phyloP scores from a whole-genome alignment of 495 filamentous ascomycete species.

The Xanthoparmelia taractica region DNA sequence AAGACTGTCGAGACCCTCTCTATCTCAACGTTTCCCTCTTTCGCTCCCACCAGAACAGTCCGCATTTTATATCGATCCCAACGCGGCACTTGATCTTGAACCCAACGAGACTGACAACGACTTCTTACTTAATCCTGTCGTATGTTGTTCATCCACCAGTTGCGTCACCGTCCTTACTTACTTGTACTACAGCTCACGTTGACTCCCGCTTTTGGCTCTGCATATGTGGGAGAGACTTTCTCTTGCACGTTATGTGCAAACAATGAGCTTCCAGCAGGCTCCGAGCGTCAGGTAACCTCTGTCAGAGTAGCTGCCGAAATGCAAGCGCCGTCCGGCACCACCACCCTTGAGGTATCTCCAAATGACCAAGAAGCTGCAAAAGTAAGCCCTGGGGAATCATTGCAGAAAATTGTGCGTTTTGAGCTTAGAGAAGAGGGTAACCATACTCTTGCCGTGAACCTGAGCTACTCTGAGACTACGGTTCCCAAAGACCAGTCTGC shows the following conservation, averaged over 20 bases:
- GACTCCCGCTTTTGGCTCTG: conserved; percentile 83
- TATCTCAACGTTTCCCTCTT: conserved; percentile 51
- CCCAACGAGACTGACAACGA: conserved; percentile 39
- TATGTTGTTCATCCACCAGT: conserved; percentile 24
- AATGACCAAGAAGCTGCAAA: conserved; percentile 34
- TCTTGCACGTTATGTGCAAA: conserved; percentile 89
- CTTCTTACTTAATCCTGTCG: conserved; percentile 56
- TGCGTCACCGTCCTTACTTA: conserved; percentile 1
- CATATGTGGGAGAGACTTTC: conserved; percentile 94
- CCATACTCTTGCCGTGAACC: conserved; percentile 88
- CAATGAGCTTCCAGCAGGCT: conserved; percentile 58
- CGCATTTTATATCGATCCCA: conserved; percentile 41
- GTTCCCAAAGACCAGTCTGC: conserved; percentile 33
- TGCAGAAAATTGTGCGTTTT: conserved; percentile 78
- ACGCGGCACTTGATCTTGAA: conserved; percentile 48
- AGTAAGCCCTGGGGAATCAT: conserved; percentile 56
- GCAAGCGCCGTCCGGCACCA: conserved; percentile 71
- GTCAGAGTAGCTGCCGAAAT: conserved; percentile 85
- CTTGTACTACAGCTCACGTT: conserved; percentile 58
- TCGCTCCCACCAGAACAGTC: conserved; percentile 33
- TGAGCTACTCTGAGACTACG: conserved; percentile 70
- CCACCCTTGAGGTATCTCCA: conserved; percentile 48
- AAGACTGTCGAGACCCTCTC: conserved; percentile 50
- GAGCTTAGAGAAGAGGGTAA: conserved; percentile 90
- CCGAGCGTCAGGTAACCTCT: conserved; percentile 54